These are phyloP conservation scores for Nectriaceae sp. DNA, from an alignment of 2,329 filamentous ascomycete genomes.

Conservation along the genomic window DNA sequence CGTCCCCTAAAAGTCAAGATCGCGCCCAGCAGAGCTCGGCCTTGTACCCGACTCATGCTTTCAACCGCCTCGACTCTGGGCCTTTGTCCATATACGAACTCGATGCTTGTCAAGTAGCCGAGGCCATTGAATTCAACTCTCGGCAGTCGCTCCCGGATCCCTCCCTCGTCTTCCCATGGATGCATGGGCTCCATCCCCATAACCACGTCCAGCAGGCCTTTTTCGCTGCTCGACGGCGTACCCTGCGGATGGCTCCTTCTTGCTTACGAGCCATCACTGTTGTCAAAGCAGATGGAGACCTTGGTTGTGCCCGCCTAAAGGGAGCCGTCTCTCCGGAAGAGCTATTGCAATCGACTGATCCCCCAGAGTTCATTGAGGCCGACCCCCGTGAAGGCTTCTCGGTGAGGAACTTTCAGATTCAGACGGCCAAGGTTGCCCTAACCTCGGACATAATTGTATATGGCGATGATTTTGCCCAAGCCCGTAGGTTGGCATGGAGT, in stretches of 20 bases:
- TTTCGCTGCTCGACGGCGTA: slow-evolving; percentile 76
- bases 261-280: slow-evolving; percentile 81
- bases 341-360: slow-evolving; percentile 59
- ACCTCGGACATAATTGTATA: slow-evolving; percentile 94
- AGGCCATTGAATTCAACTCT: slow-evolving; percentile 74
- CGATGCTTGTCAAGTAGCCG: slow-evolving; percentile 65
- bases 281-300: slow-evolving; percentile 85
- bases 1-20: slow-evolving; percentile 63
- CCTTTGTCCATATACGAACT: slow-evolving; percentile 71
- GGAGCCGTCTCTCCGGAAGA: slow-evolving; percentile 84
- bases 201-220: slow-evolving; percentile 90
- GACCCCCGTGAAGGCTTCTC: slow-evolving; percentile 92
- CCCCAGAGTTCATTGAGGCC: slow-evolving; percentile 72
- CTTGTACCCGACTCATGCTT: slow-evolving; percentile 71
- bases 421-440: slow-evolving; percentile 82
- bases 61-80: slow-evolving; percentile 52
- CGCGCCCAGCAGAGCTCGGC: slow-evolving; percentile 65
- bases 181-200: slow-evolving; percentile 86
- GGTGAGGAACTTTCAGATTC: slow-evolving; percentile 96
- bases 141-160: slow-evolving; percentile 82
- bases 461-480: slow-evolving; percentile 66
- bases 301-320: slow-evolving; percentile 75
- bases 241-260: slow-evolving; percentile 66
- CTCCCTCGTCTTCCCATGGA: slow-evolving; percentile 90
- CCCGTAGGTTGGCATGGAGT: slow-evolving; percentile 64